Percentiles rank a stretch among this genome's conserved stretches.
phyloP scores from a whole-genome alignment of 148 eudicot genomes.

The Diospyros kaki region DNA sequence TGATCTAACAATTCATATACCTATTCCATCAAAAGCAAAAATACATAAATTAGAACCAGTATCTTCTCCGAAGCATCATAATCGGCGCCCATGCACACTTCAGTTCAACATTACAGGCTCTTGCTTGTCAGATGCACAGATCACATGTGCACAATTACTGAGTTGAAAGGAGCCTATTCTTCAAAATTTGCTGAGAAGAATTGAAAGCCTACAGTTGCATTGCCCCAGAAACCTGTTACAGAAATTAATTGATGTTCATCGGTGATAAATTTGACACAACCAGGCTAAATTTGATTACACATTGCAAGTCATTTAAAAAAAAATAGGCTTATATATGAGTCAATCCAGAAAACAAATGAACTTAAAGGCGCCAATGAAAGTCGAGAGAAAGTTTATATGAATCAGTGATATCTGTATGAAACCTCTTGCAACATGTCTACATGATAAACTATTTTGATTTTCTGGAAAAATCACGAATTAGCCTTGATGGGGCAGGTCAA shows the following conservation, averaged over 20 bases:
- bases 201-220: neutral
- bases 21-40: slow-evolving; percentile 7
- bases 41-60: slow-evolving; percentile 4
- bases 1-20: neutral
- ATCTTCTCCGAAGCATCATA: neutral
- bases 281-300: too few species aligned
- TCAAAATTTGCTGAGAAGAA: neutral
- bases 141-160: too few species aligned
- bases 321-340: too few species aligned
- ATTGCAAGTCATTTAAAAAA: neutral
- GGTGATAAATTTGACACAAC: too few species aligned
- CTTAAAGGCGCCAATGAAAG: neutral
- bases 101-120: neutral
- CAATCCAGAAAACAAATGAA: neutral
- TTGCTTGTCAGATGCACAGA: slow-evolving; percentile 1
- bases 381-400: neutral
- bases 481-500: neutral
- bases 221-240: neutral
- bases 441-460: neutral
- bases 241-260: too few species aligned
- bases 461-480: neutral
- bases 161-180: neutral
- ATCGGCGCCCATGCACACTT: neutral
- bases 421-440: neutral
- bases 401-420: neutral